Base-by-base conservation (phyloP, 306 rosid species). In the Mucuna pruriens region DNA sequence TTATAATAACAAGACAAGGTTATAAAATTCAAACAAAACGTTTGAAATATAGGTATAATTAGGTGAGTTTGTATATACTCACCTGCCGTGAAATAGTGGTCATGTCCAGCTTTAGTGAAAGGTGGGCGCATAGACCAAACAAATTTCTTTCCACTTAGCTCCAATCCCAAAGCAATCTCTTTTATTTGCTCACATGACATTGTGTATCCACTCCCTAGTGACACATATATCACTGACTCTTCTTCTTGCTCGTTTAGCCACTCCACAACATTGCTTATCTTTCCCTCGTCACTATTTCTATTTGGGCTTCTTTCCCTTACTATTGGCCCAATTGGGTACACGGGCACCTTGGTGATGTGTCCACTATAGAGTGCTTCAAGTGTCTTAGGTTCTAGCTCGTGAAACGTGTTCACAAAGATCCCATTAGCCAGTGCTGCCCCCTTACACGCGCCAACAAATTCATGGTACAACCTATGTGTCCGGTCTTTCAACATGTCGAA, bases 101-200 rank as follows among this genome's bases (percentile, higher is more conserved):
- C 63, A 31, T 0, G 0, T 1, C 72, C 80, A 1, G 29, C 0
- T 33, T 76, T 62, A 16, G 2, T 45, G 6, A 25, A 8, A 0
- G 72, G 16, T 45, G 81, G 45, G 0, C 62, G 60, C 4, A 76
- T 0, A 5, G 48, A 62, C 81, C 81, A 76, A 1, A 76, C 63
- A 33, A 76, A 76, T 45, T 48, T 76, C 9, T 6, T 29, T 10
- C 22, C 81, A 46, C 81, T 76, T 2, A 63, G 49, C 9, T 76
- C 73, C 61, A 76, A 62, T 0, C 72, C 80, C 36, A 19, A 45
- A 29, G 80, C 72, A 72, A 76, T 31, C 62, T 76, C 80, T 76
- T 76, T 63, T 23, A 76, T 19, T 62, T 76, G 33, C 25, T 46
- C 72, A 3, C 7, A 0, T 29, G 80, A 26, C 72, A 76, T 76